These are phyloP conservation scores for Murraya koenigii DNA, from an alignment of 345 rosid genomes.

Conservation along the genomic window DNA sequence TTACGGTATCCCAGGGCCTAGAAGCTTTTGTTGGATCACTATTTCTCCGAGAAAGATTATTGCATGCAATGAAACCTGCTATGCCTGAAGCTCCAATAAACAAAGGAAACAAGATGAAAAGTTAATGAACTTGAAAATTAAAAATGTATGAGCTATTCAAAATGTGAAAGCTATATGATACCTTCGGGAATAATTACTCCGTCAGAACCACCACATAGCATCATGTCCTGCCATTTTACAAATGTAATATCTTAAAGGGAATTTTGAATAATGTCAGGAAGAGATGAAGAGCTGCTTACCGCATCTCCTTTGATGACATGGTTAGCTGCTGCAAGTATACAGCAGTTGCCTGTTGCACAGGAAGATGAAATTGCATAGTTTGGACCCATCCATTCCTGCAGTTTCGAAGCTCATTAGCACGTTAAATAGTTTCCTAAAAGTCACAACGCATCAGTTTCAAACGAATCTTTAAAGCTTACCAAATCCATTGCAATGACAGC, in stretches of 20 bases:
- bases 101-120: neutral
- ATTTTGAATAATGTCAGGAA: too few relatives aligned
- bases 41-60: constrained; percentile 51
- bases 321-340: constrained; percentile 60
- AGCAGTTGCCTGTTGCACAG: constrained; percentile 62
- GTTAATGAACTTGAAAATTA: neutral
- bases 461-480: constrained; percentile 19
- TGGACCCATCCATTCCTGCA: constrained; percentile 75
- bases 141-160: too few relatives aligned
- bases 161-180: neutral
- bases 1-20: constrained; percentile 61
- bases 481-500: constrained; percentile 59
- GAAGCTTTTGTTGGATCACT: constrained; percentile 59
- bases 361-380: constrained; percentile 60
- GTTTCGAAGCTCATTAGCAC: neutral
- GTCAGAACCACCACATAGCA: constrained; percentile 67
- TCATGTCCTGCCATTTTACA: constrained; percentile 36
- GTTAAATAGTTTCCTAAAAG: neutral
- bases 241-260: neutral
- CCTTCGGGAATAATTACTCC: constrained; percentile 53
- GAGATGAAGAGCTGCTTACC: constrained; percentile 29
- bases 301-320: constrained; percentile 58
- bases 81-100: constrained; percentile 31
- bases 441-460: neutral
- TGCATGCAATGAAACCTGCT: constrained; percentile 57